phyloP scores from a whole-genome alignment of 179 eudicot genomes.

The Gypsophila paniculata region DNA sequence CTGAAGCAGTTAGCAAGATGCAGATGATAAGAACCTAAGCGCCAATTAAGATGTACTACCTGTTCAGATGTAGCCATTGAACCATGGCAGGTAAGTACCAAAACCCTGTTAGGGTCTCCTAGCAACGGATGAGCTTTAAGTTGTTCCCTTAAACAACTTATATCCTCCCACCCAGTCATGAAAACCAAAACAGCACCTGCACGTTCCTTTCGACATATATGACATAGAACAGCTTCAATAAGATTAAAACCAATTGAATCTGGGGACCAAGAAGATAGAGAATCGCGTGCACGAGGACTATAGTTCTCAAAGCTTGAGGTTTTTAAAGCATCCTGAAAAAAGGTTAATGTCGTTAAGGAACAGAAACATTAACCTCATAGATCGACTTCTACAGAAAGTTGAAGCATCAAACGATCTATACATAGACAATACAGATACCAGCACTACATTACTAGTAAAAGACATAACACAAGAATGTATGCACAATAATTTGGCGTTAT shows the following conservation, averaged over 20 bases:
- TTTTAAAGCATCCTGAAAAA: slow-evolving; percentile 69
- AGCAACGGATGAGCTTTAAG: slow-evolving; percentile 94
- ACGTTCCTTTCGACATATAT: slow-evolving; percentile 92
- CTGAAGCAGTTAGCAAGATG: neutral
- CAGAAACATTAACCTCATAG: slow-evolving; percentile 17
- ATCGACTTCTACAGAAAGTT: neutral
- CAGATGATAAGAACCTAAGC: neutral
- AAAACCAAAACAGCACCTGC: slow-evolving; percentile 94
- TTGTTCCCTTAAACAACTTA: slow-evolving; percentile 88
- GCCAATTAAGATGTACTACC: slow-evolving; percentile 33
- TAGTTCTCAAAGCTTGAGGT: slow-evolving; percentile 76
- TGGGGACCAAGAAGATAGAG: slow-evolving; percentile 83
- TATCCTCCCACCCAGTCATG: slow-evolving; percentile 99
- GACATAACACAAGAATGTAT: slow-evolving; percentile 8
- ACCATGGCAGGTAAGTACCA: slow-evolving; percentile 93
- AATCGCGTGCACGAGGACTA: slow-evolving; percentile 84
- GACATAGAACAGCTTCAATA: slow-evolving; percentile 88
- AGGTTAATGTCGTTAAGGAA: slow-evolving; percentile 14
- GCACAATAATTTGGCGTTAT: neutral
- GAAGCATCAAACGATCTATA: neutral
- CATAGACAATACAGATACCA: slow-evolving; percentile 2
- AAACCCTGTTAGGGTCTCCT: slow-evolving; percentile 95
- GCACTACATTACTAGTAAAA: neutral
- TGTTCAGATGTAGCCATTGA: slow-evolving; percentile 99
- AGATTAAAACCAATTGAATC: slow-evolving; percentile 93